Evolutionary conservation across 2,329 filamentous ascomycete genomes (phyloP).

Genomic region (Ascochyta viciae-villosae): DNA sequence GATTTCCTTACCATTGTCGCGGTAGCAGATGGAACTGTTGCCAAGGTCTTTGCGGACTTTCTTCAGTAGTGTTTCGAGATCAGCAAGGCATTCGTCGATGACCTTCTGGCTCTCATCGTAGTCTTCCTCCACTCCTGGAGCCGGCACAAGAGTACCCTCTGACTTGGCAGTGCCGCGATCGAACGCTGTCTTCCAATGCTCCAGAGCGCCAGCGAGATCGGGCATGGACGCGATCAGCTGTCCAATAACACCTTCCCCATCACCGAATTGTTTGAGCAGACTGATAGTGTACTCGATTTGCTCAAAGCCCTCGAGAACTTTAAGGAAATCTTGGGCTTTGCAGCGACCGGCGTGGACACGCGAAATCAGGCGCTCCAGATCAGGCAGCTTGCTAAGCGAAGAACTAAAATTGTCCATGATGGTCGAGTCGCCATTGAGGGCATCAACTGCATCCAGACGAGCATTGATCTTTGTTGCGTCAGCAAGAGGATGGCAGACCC

Average conservation of each 20-base stretch:
- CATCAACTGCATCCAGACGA: slow-evolving; percentile 90
- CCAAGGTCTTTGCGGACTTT: slow-evolving; percentile 76
- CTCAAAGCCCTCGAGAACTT: slow-evolving; percentile 93
- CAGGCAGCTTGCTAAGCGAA: slow-evolving; percentile 88
- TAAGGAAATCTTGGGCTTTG: slow-evolving; percentile 89
- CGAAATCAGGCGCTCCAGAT: slow-evolving; percentile 92
- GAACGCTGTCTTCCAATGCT: slow-evolving; percentile 91
- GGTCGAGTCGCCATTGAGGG: slow-evolving; percentile 81
- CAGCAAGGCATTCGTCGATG: slow-evolving; percentile 76
- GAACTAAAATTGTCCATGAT: slow-evolving; percentile 87
- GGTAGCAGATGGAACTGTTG: slow-evolving; percentile 65
- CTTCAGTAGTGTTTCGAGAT: slow-evolving; percentile 75
- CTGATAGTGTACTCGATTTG: slow-evolving; percentile 95
- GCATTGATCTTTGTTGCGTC: slow-evolving; percentile 90
- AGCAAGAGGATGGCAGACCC: slow-evolving; percentile 94
- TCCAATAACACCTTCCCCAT: slow-evolving; percentile 83
- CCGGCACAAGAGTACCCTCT: slow-evolving; percentile 82
- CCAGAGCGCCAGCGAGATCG: slow-evolving; percentile 74
- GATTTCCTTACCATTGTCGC: slow-evolving; percentile 92
- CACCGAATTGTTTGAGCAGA: slow-evolving; percentile 74
- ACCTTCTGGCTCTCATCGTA: slow-evolving; percentile 83
- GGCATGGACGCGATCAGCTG: slow-evolving; percentile 87
- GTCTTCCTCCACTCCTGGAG: slow-evolving; percentile 86
- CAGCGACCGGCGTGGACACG: slow-evolving; percentile 92
- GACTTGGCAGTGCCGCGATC: slow-evolving; percentile 81